Evolutionary conservation across 345 rosid genomes (phyloP), one percentile per base, ranked within the genome.

Genomic region (Anacardium occidentale): DNA sequence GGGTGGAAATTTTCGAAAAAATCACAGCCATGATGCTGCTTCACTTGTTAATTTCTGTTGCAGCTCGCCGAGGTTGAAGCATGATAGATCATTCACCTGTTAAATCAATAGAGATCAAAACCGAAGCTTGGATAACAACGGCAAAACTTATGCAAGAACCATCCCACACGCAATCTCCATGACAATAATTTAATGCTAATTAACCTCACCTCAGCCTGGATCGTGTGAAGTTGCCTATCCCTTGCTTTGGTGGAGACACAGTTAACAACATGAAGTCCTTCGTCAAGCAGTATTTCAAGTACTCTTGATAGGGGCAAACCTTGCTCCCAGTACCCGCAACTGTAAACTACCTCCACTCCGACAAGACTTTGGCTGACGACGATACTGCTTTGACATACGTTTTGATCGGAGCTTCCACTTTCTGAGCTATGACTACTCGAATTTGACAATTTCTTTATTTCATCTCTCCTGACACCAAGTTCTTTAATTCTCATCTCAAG

Each of bases 341-440:
- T 76, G 20, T 86, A 64, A 63, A 80, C 65, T 14, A 94, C 77
- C 85, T 91, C 94, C 3, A 85, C 75, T 0, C 94, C 94, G 25
- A 68, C 75, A 25, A 72, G 51, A 53, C 78, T 68, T 20, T 72
- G 86, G 26, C 70, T 74, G 69, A 91, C 87, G 52, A 69, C 71
- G 64, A 86, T 83, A 25, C 37, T 45, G 29, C 12, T 44, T 13
- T 25, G 8, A 29, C 74, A 64, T 44, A 13, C 18, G 42, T 55
- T 56, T 22, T 45, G 25, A 18, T 47, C 59, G 2, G 68, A 53
- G 52, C 70, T 22, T 55, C 58, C 74, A 45, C 17, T 71, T 42
- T 47, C 57, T 0, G 69, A 60, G 21, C 37, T 69, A 71, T 32
- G 61, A 69, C 72, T 22, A n/a, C 64, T 64, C 21, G 65, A 75